Conservation (phyloP, 148 eudicot species). For the Drosera capensis region DNA sequence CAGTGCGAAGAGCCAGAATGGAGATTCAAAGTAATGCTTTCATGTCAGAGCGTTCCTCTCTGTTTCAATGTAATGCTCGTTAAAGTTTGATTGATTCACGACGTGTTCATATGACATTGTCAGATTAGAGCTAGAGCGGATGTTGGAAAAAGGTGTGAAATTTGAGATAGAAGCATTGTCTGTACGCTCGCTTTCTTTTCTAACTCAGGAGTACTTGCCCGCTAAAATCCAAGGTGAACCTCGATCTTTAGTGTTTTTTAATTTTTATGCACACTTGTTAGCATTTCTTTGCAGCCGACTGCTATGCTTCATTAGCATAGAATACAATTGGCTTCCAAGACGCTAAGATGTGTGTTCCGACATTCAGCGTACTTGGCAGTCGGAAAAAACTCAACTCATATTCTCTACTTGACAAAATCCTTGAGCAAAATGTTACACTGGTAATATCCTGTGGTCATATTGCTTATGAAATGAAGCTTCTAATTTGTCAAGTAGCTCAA, state of each 20-base stretch:
- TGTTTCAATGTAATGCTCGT: neutral
- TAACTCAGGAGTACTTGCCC: conserved; percentile 68
- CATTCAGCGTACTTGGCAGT: neutral
- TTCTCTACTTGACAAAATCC: no score
- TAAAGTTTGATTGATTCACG: conserved; percentile 7
- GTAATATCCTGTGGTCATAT: no score
- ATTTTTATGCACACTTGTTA: neutral
- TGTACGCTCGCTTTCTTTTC: conserved; percentile 55
- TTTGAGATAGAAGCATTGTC: conserved; percentile 96
- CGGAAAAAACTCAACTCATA: no score
- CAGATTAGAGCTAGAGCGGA: conserved; percentile 59
- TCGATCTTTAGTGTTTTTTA: neutral
- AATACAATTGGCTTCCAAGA: neutral
- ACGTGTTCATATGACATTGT: conserved; percentile 1
- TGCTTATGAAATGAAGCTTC: no score
- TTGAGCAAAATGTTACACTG: no score
- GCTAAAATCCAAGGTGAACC: conserved; percentile 45
- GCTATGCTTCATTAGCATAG: no score
- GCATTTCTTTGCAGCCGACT: neutral
- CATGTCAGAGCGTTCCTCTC: neutral
- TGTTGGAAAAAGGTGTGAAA: conserved; percentile 78
- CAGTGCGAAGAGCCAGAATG: conserved; percentile 56
- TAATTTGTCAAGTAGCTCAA: no score
- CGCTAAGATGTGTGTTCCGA: neutral
- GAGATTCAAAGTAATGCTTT: conserved; percentile 33